Percentiles rank a stretch among this genome's conserved stretches.
Evolutionary conservation across 352 stramenopile species (phyloP).

Genomic region (Phytophthora meadii): DNA sequence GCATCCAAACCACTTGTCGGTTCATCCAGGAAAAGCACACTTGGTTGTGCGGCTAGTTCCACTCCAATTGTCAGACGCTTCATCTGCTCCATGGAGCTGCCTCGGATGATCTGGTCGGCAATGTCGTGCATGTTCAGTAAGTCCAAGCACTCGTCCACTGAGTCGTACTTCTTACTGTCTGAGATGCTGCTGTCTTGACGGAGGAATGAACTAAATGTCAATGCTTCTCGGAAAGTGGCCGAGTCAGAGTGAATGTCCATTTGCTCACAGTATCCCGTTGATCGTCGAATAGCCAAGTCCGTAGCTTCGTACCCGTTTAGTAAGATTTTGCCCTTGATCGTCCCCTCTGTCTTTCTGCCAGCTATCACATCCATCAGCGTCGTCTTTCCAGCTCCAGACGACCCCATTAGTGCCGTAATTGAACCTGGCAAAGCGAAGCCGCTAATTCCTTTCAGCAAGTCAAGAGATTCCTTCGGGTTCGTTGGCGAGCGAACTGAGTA

Average conservation of each 20-base stretch:
- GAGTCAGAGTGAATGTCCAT: slow-evolving; percentile 88
- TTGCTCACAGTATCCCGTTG: slow-evolving; percentile 64
- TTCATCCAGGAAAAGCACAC: slow-evolving; percentile 84
- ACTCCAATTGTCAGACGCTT: slow-evolving; percentile 54
- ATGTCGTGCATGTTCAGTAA: slow-evolving; percentile 35
- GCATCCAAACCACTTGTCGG: slow-evolving; percentile 67
- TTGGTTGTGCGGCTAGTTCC: slow-evolving; percentile 78
- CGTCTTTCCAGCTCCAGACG: slow-evolving; percentile 71
- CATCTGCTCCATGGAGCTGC: slow-evolving; percentile 43
- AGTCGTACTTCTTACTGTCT: slow-evolving; percentile 36
- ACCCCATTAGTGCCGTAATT: slow-evolving; percentile 91
- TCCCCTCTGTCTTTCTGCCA: slow-evolving; percentile 67
- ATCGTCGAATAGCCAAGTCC: slow-evolving; percentile 43
- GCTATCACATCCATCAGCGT: slow-evolving; percentile 94
- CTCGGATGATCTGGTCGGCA: slow-evolving; percentile 24
- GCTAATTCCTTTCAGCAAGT: slow-evolving; percentile 31
- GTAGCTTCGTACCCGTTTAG: slow-evolving; percentile 43
- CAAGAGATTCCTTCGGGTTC: slow-evolving; percentile 49
- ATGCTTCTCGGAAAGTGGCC: slow-evolving; percentile 84
- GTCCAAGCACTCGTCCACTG: slow-evolving; percentile 37
- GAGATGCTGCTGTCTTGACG: slow-evolving; percentile 40
- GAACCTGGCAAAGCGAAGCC: slow-evolving; percentile 44
- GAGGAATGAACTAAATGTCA: slow-evolving; percentile 88
- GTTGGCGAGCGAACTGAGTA: slow-evolving; percentile 43
- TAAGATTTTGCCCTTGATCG: slow-evolving; percentile 62